Evolutionary conservation across 257 asterid genomes (phyloP).

Genomic region (Knoxia roxburghii): DNA sequence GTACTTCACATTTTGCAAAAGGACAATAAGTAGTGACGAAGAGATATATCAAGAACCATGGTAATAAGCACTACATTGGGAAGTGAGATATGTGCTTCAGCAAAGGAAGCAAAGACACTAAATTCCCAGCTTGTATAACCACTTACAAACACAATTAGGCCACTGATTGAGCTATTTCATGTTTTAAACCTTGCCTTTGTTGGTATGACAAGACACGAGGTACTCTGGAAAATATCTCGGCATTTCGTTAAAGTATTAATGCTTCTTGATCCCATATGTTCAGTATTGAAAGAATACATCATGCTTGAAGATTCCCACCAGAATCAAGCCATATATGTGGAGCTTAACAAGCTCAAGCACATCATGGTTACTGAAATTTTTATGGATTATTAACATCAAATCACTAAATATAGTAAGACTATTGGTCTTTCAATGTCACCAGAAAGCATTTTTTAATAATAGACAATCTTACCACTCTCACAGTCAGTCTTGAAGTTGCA

Average conservation of each 20-base stretch:
- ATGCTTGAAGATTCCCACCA: not conserved
- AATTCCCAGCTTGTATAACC: too few species aligned
- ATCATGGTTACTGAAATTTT: not conserved
- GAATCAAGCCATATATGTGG: not conserved
- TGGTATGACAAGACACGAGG: not conserved
- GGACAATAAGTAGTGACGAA: not conserved
- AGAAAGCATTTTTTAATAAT: not conserved
- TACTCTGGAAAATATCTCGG: not conserved
- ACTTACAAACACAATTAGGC: not conserved
- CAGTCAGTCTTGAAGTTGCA: not conserved
- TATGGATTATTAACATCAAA: not conserved
- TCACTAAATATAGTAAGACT: not conserved
- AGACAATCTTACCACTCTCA: not conserved
- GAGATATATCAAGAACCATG: not conserved
- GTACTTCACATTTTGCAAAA: not conserved
- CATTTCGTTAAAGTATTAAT: not conserved
- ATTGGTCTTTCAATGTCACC: not conserved
- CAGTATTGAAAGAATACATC: not conserved
- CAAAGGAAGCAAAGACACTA: not conserved
- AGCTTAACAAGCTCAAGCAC: slow-evolving; percentile 5
- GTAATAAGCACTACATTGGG: too few species aligned
- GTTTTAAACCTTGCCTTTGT: not conserved
- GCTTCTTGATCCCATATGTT: not conserved
- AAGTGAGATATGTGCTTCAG: too few species aligned
- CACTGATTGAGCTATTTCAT: not conserved